These are phyloP conservation scores for Quaeritorhiza haematococci DNA, from an alignment of 371 early-diverging fungal genomes.

Conservation along the genomic window DNA sequence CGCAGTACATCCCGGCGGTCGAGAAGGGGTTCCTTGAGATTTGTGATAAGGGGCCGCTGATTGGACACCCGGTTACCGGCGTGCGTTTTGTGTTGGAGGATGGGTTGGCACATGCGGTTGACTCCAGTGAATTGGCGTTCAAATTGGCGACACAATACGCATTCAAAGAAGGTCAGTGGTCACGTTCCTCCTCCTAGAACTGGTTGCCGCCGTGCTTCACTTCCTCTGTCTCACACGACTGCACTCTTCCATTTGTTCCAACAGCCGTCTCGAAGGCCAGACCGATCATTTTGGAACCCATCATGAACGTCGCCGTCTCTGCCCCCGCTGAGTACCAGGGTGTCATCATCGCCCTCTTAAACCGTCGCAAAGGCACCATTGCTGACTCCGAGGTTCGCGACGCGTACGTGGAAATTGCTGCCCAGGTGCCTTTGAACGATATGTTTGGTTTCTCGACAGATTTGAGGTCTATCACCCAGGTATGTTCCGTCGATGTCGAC, in stretches of 20 bases:
- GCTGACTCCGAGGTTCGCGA: conserved; percentile 90
- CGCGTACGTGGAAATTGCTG: conserved; percentile 79
- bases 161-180: conserved; percentile 65
- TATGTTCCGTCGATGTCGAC: background rate
- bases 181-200: too few species aligned
- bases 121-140: conserved; percentile 96
- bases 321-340: conserved; percentile 93
- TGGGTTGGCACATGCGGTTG: conserved; percentile 91
- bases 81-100: conserved; percentile 89
- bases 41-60: conserved; percentile 83
- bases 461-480: conserved; percentile 78
- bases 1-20: conserved; percentile 91
- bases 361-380: conserved; percentile 95
- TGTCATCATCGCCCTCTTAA: conserved; percentile 81
- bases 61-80: conserved; percentile 87
- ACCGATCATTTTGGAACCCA: conserved; percentile 89
- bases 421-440: conserved; percentile 85
- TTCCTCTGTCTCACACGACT: too few species aligned
- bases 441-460: conserved; percentile 98
- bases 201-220: too few species aligned
- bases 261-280: conserved; percentile 69
- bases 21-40: conserved; percentile 94
- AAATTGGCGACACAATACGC: conserved; percentile 82
- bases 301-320: conserved; percentile 91
- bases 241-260: background rate